Conservation (phyloP, 1,139 yeast genomes). For the Saccharomycopsis crataegensis region DNA sequence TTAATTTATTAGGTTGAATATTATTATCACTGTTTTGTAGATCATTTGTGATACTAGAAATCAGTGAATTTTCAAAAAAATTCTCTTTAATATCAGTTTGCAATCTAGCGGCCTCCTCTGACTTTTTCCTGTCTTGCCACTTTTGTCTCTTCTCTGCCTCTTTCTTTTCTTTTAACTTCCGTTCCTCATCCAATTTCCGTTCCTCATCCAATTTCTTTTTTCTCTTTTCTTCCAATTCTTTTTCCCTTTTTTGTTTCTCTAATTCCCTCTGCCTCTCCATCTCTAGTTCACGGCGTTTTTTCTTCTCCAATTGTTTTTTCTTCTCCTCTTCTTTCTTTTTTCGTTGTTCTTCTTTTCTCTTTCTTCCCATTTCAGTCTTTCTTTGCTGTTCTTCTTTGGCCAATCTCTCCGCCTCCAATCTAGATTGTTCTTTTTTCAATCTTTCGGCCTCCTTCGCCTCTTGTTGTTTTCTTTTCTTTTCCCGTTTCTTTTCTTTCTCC, state of each 20-base stretch:
- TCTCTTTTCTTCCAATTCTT: slow-evolving; percentile 23
- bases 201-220: slow-evolving; percentile 21
- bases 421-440: slow-evolving; percentile 51
- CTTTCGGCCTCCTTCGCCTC: slow-evolving; percentile 72
- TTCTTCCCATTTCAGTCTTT: slow-evolving; percentile 36
- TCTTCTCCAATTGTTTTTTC: slow-evolving; percentile 30
- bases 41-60: background rate
- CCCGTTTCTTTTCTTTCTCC: slow-evolving; percentile 72
- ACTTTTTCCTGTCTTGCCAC: slow-evolving; percentile 6
- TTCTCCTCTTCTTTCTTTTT: slow-evolving; percentile 29
- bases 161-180: slow-evolving; percentile 19
- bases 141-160: slow-evolving; percentile 20
- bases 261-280: slow-evolving; percentile 27
- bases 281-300: slow-evolving; percentile 27
- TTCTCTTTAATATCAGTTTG: background rate
- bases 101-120: background rate
- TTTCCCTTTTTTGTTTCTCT: slow-evolving; percentile 23
- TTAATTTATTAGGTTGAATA: background rate
- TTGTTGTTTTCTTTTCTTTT: slow-evolving; percentile 64
- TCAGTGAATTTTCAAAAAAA: background rate
- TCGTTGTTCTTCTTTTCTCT: slow-evolving; percentile 33
- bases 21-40: background rate
- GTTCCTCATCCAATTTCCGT: slow-evolving; percentile 18
- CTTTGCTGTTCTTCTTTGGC: slow-evolving; percentile 42
- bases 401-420: slow-evolving; percentile 43